These are phyloP conservation scores for Cladophialophora yegresii DNA, from an alignment of 2,329 filamentous ascomycete species.

Conservation along the genomic window DNA sequence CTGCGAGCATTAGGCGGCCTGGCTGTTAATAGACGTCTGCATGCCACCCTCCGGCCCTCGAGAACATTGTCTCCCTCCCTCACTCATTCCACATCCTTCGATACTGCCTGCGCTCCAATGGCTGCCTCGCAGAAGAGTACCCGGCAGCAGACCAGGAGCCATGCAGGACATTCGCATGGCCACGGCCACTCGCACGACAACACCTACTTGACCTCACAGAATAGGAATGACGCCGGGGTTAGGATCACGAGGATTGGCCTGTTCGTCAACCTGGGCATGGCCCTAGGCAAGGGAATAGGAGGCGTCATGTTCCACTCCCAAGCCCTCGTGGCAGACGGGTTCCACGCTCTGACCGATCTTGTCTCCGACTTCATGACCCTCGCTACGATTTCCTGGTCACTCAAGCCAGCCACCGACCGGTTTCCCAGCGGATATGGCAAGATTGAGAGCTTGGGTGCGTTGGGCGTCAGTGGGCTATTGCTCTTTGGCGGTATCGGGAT, in stretches of 20 bases:
- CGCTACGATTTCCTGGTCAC: slow-evolving; percentile 88
- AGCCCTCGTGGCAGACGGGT: slow-evolving; percentile 87
- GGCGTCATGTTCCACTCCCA: slow-evolving; percentile 95
- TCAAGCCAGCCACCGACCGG: slow-evolving; percentile 76
- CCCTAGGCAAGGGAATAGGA: slow-evolving; percentile 85
- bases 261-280: slow-evolving; percentile 90
- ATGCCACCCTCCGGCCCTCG: slow-evolving; percentile 4
- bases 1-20: slow-evolving; percentile 18
- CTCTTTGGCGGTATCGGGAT: slow-evolving; percentile 89
- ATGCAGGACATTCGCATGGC: slow-evolving; percentile 58
- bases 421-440: slow-evolving; percentile 96
- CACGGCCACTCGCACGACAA: slow-evolving; percentile 77
- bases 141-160: slow-evolving; percentile 36
- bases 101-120: slow-evolving; percentile 9
- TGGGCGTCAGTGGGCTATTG: slow-evolving; percentile 90
- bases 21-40: slow-evolving; percentile 14
- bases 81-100: neutral
- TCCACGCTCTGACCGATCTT: slow-evolving; percentile 92
- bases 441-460: slow-evolving; percentile 90
- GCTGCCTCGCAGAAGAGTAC: slow-evolving; percentile 19
- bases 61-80: slow-evolving; percentile 14
- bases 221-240: slow-evolving; percentile 90
- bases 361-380: slow-evolving; percentile 94
- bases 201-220: slow-evolving; percentile 74
- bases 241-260: slow-evolving; percentile 88